phyloP scores from a whole-genome alignment of 1,139 yeast species.

The Kodamaea derodonti region DNA sequence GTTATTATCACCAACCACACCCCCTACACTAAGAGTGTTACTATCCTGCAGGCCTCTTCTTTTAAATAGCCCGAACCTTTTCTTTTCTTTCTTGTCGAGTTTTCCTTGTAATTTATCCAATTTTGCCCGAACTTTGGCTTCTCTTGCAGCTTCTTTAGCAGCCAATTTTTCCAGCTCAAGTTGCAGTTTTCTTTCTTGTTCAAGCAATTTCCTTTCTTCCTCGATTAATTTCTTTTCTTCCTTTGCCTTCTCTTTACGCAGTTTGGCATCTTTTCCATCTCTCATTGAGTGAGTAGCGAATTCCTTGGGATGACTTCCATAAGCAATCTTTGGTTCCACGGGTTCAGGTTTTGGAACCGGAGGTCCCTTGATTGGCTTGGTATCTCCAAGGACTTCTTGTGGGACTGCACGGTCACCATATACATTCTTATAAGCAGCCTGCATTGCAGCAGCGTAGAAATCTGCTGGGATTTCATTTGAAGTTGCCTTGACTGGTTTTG shows the following conservation, averaged over 20 bases:
- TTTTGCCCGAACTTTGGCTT: slow-evolving; percentile 6
- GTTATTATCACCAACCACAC: neutral
- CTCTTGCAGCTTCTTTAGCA: slow-evolving; percentile 11
- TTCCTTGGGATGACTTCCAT: slow-evolving; percentile 38
- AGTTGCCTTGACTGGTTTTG: neutral
- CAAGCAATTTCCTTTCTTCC: slow-evolving; percentile 3
- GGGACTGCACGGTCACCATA: slow-evolving; percentile 21
- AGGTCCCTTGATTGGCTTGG: neutral
- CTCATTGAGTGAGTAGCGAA: slow-evolving; percentile 35
- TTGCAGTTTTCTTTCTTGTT: slow-evolving; percentile 23
- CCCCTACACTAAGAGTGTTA: neutral
- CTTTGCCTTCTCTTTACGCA: slow-evolving; percentile 30
- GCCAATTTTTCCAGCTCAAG: slow-evolving; percentile 17
- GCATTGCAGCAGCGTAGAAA: slow-evolving; percentile 36
- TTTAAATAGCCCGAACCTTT: neutral
- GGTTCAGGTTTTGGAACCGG: slow-evolving; percentile 4
- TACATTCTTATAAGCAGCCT: slow-evolving; percentile 39
- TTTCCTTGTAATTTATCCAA: slow-evolving; percentile 4
- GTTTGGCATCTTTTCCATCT: slow-evolving; percentile 14
- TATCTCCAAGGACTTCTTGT: neutral
- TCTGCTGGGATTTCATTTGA: slow-evolving; percentile 10
- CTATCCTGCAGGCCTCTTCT: neutral
- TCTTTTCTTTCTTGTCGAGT: slow-evolving; percentile 2
- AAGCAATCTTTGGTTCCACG: slow-evolving; percentile 17
- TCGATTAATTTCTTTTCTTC: slow-evolving; percentile 24